phyloP scores from a whole-genome alignment of 345 rosid species.

The Citrus medica region DNA sequence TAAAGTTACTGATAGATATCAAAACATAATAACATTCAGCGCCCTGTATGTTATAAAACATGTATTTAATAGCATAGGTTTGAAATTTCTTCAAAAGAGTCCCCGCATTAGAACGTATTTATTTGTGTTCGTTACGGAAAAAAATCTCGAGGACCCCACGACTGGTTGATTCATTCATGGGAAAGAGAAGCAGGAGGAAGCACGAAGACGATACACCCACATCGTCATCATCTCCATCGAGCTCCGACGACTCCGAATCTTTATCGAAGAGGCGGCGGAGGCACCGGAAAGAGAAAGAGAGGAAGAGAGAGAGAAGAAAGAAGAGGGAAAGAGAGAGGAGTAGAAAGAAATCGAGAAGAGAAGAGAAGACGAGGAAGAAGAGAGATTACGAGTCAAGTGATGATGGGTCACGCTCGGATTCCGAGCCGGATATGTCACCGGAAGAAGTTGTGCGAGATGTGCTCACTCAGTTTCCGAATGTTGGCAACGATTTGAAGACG shows the following conservation, averaged over 20 bases:
- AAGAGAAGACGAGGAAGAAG: constrained; percentile 26
- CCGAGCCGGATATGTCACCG: constrained; percentile 38
- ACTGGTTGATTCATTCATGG: neutral
- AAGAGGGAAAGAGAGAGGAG: constrained; percentile 37
- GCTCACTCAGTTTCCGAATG: constrained; percentile 57
- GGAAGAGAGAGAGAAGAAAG: constrained; percentile 39
- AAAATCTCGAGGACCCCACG: neutral
- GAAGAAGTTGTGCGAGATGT: constrained; percentile 46
- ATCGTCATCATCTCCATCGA: constrained; percentile 35
- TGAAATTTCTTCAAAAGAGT: no score
- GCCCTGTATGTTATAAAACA: no score
- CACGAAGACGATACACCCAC: constrained; percentile 29
- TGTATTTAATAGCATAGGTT: neutral
- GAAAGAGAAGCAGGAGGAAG: constrained; percentile 25
- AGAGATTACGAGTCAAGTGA: constrained; percentile 28
- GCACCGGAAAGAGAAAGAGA: constrained; percentile 37
- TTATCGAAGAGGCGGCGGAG: constrained; percentile 35
- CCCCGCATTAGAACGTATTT: neutral
- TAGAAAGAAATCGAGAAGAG: constrained; percentile 41
- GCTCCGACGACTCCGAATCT: constrained; percentile 47
- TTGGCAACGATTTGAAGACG: constrained; percentile 68
- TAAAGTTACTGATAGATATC: no score
- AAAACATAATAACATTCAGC: no score
- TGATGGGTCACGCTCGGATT: constrained; percentile 27
- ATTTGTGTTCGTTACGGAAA: neutral